These are phyloP conservation scores for Coccomyxa subellipsoidea DNA, from an alignment of 163 green algal genomes.

Conservation along the genomic window DNA sequence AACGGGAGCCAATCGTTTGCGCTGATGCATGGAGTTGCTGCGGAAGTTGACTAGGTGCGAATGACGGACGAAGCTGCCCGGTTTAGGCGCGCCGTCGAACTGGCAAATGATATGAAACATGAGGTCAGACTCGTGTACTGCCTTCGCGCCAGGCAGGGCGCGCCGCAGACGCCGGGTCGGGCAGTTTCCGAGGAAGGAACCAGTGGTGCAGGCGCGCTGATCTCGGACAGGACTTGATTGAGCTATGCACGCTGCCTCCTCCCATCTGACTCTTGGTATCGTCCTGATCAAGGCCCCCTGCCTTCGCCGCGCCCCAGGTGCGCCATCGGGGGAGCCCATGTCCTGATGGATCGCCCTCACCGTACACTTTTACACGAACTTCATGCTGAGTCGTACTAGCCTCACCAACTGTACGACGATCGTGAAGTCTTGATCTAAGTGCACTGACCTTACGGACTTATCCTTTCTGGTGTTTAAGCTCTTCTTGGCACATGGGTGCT, in stretches of 20 bases:
- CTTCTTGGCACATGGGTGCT: neutral
- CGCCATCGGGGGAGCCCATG: neutral
- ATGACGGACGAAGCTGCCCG: neutral
- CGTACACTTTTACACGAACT: neutral
- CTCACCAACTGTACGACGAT: too few relatives aligned
- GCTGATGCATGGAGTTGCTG: too few relatives aligned
- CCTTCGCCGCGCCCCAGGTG: neutral
- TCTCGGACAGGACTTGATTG: neutral
- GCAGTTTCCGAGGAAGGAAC: neutral
- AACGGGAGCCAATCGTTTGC: too few relatives aligned
- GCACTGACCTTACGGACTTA: too few relatives aligned
- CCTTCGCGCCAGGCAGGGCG: neutral
- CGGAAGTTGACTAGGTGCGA: neutral
- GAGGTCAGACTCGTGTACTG: neutral
- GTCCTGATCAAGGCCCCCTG: neutral
- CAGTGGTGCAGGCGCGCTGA: neutral
- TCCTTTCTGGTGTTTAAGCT: neutral
- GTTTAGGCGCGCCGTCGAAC: neutral
- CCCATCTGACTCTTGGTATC: neutral
- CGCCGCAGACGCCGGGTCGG: neutral
- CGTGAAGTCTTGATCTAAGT: too few relatives aligned
- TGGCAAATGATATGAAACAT: neutral
- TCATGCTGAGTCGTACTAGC: too few relatives aligned
- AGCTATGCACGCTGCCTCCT: neutral
- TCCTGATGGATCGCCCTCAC: neutral